phyloP scores from a whole-genome alignment of 331 rosid species.

The Quercus lobata region DNA sequence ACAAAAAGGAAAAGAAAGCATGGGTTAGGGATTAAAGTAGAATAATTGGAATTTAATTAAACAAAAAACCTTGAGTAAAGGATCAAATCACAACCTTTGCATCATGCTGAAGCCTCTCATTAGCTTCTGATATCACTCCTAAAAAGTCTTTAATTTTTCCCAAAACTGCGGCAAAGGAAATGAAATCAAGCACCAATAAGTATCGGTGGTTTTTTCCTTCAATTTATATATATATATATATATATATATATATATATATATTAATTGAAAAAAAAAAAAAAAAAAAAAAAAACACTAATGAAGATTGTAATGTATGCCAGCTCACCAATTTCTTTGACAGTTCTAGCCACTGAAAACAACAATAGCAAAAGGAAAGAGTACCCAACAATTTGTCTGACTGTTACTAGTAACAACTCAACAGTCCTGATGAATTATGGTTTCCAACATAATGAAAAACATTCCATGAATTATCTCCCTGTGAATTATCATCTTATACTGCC shows the following conservation, averaged over 20 bases:
- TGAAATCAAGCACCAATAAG: conserved; percentile 11
- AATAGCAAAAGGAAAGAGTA: no score
- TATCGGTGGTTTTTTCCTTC: not conserved
- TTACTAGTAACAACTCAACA: not conserved
- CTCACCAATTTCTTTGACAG: no score
- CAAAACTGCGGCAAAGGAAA: conserved; percentile 47
- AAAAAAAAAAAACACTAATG: not conserved
- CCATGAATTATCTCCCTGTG: not conserved
- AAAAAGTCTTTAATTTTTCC: conserved; percentile 73
- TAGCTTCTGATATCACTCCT: conserved; percentile 84
- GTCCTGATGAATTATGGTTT: not conserved
- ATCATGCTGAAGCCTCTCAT: conserved; percentile 46
- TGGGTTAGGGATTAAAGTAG: not conserved
- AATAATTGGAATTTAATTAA: not conserved
- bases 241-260: not conserved
- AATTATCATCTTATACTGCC: not conserved
- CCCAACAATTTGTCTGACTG: no score
- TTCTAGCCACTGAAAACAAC: no score
- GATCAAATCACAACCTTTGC: conserved; percentile 56
- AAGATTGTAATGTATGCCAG: no score
- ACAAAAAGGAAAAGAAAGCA: not conserved
- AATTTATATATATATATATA: not conserved
- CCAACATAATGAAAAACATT: not conserved
- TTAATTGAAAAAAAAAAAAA: not conserved
- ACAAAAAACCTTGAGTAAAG: not conserved